phyloP scores from a whole-genome alignment of 805 yeast genomes.

The Candida gorgasii region DNA sequence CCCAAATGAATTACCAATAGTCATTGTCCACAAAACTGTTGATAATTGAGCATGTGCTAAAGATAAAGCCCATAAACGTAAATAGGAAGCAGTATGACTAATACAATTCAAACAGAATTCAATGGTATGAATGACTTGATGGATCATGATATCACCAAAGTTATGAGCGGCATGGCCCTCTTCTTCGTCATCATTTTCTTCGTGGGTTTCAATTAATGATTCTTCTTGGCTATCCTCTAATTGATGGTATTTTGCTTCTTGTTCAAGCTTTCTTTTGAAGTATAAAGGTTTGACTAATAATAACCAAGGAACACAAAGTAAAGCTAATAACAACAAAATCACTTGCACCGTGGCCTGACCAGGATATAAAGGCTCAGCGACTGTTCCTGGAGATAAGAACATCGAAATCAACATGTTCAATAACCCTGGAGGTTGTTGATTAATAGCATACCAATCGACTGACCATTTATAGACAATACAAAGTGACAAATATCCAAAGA shows the following conservation, averaged over 20 bases:
- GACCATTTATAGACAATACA: slow-evolving; percentile 93
- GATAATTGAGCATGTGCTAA: slow-evolving; percentile 96
- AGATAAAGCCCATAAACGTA: slow-evolving; percentile 96
- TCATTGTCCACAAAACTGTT: slow-evolving; percentile 95
- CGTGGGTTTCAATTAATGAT: slow-evolving; percentile 25
- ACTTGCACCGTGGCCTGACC: slow-evolving; percentile 82
- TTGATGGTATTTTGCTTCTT: slow-evolving; percentile 48
- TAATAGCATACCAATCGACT: slow-evolving; percentile 82
- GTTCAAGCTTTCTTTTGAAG: slow-evolving; percentile 57
- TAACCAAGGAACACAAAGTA: slow-evolving; percentile 91
- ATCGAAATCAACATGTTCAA: slow-evolving; percentile 92
- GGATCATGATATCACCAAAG: slow-evolving; percentile 93
- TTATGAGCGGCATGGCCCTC: slow-evolving; percentile 59
- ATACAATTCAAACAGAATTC: slow-evolving; percentile 97
- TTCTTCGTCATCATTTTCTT: slow-evolving; percentile 49
- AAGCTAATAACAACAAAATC: slow-evolving; percentile 69
- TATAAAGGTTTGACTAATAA: slow-evolving; percentile 80
- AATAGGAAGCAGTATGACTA: slow-evolving; percentile 96
- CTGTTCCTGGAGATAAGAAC: slow-evolving; percentile 91
- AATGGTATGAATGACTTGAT: slow-evolving; percentile 95
- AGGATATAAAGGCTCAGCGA: slow-evolving; percentile 75
- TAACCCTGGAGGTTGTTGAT: slow-evolving; percentile 84
- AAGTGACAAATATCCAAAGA: slow-evolving; percentile 87
- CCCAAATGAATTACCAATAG: slow-evolving; percentile 76
- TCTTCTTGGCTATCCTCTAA: slow-evolving; percentile 34